Percentiles rank a stretch among this genome's conserved stretches.
Conservation (phyloP, 768 basidiomycete genomes). For the Russula foetens region DNA sequence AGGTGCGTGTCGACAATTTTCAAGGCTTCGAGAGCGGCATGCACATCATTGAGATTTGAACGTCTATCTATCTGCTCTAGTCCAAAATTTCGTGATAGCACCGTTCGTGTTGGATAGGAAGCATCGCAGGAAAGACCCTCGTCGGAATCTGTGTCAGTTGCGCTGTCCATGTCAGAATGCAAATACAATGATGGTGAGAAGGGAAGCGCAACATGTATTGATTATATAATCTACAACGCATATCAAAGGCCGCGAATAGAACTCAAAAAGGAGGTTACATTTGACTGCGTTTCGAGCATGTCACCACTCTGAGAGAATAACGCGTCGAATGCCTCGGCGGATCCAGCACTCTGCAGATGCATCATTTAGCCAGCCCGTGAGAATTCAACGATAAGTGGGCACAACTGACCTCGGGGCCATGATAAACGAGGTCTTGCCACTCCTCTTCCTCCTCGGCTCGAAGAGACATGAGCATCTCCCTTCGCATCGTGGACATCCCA, state of each 20-base stretch:
- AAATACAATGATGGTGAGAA: not conserved
- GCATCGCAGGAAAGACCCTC: not conserved
- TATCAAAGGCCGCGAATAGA: conserved; percentile 12
- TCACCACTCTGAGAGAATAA: conserved; percentile 53
- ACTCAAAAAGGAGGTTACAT: conserved; percentile 49
- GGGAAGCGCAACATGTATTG: not conserved
- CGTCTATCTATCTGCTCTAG: not conserved
- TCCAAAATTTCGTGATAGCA: not conserved
- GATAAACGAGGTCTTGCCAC: conserved; percentile 65
- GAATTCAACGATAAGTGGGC: not conserved
- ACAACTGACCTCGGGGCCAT: conserved; percentile 50
- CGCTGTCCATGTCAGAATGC: conserved; percentile 30
- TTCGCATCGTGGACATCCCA: conserved; percentile 57
- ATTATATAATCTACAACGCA: conserved; percentile 19
- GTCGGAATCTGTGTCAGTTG: conserved; percentile 49
- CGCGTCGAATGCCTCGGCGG: conserved; percentile 48
- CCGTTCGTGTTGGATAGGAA: conserved; percentile 9
- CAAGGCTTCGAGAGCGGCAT: not conserved
- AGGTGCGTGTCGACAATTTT: not conserved
- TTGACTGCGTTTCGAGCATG: conserved; percentile 44
- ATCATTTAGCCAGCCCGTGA: not conserved
- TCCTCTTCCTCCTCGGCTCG: conserved; percentile 69
- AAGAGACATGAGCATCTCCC: conserved; percentile 71
- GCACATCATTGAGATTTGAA: not conserved
- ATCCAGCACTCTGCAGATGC: conserved; percentile 44